Conservation (phyloP, 371 early-diverging fungal genomes). For the Quaeritorhiza haematococci region DNA sequence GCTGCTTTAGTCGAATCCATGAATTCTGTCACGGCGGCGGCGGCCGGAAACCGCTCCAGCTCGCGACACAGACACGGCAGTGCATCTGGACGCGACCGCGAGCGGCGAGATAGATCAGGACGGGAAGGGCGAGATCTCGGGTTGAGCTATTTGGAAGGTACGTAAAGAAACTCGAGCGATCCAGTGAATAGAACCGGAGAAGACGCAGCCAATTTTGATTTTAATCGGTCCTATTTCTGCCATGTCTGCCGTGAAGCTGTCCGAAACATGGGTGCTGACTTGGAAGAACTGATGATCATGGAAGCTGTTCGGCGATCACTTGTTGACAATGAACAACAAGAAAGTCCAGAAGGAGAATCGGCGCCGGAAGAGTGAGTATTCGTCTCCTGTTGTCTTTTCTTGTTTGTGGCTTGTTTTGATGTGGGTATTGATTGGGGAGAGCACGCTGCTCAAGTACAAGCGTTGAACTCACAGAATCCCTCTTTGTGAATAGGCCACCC, state of each 20-base stretch:
- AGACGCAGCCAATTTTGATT: neutral
- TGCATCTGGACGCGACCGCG: neutral
- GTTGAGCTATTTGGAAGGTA: neutral
- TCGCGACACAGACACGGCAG: neutral
- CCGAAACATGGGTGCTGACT: conserved; percentile 67
- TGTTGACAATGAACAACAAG: neutral
- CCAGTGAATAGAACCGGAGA: neutral
- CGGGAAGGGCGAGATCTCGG: neutral
- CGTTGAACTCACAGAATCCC: too few species aligned
- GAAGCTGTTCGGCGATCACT: conserved; percentile 70
- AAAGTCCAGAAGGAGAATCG: too few species aligned
- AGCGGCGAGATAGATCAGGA: neutral
- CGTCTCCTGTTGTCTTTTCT: too few species aligned
- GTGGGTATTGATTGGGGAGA: too few species aligned
- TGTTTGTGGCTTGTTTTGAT: too few species aligned
- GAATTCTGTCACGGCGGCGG: neutral
- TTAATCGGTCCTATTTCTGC: too few species aligned
- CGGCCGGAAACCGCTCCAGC: neutral
- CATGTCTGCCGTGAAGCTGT: too few species aligned
- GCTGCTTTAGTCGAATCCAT: conserved; percentile 16
- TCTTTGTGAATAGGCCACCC: too few species aligned
- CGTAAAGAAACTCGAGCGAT: neutral
- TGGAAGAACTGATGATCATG: conserved; percentile 88
- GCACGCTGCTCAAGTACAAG: too few species aligned
- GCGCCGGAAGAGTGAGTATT: too few species aligned